phyloP scores from a whole-genome alignment of 768 basidiomycete genomes.

The Auricularia heimuer region DNA sequence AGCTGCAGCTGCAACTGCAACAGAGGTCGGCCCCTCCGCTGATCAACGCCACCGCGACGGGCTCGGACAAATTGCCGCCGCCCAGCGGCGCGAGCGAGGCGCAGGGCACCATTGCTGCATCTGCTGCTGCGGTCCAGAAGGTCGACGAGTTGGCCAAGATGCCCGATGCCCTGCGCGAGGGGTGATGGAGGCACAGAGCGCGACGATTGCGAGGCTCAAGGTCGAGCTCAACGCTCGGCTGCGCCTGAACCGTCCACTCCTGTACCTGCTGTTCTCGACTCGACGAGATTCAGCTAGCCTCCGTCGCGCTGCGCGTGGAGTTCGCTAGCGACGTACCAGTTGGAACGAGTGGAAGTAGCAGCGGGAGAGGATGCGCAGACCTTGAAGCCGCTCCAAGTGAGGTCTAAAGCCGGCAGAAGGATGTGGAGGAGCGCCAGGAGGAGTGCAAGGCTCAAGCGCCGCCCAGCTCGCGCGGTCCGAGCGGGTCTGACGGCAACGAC shows the following conservation, averaged over 20 bases:
- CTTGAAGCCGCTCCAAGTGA: neutral
- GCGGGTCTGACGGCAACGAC: neutral
- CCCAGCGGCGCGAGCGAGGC: neutral
- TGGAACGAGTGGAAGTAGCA: neutral
- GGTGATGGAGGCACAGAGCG: neutral
- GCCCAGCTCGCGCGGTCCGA: neutral
- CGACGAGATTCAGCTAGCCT: too few relatives aligned
- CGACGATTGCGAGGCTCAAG: neutral
- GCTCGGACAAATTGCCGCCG: neutral
- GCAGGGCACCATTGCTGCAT: neutral
- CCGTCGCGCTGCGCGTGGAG: too few relatives aligned
- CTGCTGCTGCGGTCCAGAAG: neutral
- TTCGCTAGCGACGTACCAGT: neutral
- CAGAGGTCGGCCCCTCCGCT: neutral
- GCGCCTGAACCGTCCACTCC: too few relatives aligned
- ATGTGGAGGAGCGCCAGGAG: neutral
- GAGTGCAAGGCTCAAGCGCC: neutral
- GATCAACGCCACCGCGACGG: neutral
- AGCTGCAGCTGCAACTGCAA: neutral
- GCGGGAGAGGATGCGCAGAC: neutral
- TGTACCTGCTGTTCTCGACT: too few relatives aligned
- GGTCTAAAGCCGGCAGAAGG: neutral
- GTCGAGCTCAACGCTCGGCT: too few relatives aligned
- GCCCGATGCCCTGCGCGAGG: neutral
- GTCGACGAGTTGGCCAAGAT: neutral